phyloP scores from a whole-genome alignment of 805 yeast species.

The Candida caryicola region DNA sequence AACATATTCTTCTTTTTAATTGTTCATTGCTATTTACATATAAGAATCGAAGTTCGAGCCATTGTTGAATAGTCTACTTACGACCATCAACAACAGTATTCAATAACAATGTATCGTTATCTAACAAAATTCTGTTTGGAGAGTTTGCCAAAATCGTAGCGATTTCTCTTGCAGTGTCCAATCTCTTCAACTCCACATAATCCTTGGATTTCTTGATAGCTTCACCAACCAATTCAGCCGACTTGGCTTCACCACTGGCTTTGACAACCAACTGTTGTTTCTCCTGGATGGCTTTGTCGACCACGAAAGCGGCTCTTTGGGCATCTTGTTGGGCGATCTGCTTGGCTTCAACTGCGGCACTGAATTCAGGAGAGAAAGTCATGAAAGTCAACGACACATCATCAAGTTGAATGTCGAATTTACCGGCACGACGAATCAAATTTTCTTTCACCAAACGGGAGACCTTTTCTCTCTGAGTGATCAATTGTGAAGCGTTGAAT shows the following conservation, averaged over 20 bases:
- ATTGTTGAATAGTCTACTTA: constrained; percentile 19
- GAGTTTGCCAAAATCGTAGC: constrained; percentile 80
- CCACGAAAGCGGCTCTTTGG: constrained; percentile 95
- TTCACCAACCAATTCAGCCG: constrained; percentile 98
- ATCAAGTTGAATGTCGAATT: constrained; percentile 83
- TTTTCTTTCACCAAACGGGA: constrained; percentile 88
- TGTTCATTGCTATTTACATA: constrained; percentile 7
- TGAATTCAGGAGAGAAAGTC: constrained; percentile 98
- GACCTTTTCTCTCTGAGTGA: constrained; percentile 98
- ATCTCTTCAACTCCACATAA: constrained; percentile 92
- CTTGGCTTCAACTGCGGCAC: constrained; percentile 96
- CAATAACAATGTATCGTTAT: constrained; percentile 86
- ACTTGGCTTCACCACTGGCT: constrained; percentile 97
- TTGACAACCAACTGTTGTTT: constrained; percentile 95
- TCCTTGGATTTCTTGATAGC: constrained; percentile 96
- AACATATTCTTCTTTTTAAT: not conserved
- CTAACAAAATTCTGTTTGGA: constrained; percentile 88
- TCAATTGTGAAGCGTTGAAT: constrained; percentile 95
- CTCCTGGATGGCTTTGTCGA: constrained; percentile 96
- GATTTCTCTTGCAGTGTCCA: constrained; percentile 96
- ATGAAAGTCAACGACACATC: constrained; percentile 95
- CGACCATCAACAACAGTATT: constrained; percentile 84
- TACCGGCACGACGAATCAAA: constrained; percentile 84
- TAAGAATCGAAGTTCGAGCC: not conserved
- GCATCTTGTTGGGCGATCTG: constrained; percentile 99